Evolutionary conservation across 2,329 filamentous ascomycete species (phyloP).

Genomic region (Penicillium capsulatum): DNA sequence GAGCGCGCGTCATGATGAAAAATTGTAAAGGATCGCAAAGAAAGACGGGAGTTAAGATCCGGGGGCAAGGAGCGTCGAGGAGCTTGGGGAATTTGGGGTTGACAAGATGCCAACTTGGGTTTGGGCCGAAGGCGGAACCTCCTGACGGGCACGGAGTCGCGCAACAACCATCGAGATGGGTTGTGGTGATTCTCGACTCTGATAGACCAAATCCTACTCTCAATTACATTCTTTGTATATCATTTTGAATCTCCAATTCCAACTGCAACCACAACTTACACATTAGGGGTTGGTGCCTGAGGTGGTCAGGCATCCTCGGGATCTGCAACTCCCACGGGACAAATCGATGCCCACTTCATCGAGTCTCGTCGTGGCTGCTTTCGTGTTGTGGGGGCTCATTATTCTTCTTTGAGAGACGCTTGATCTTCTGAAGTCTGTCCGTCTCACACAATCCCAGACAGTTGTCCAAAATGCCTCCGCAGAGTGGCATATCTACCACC

Average conservation of each 20-base stretch:
- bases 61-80: not conserved
- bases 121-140: constrained; percentile 16
- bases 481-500: constrained; percentile 13
- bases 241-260: too few relatives aligned
- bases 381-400: too few relatives aligned
- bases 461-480: constrained; percentile 13
- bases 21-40: constrained; percentile 7
- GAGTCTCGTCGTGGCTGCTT: not conserved
- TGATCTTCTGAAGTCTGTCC: too few relatives aligned
- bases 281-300: not conserved
- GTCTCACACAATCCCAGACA: not conserved
- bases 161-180: too few relatives aligned
- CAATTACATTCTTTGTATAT: too few relatives aligned
- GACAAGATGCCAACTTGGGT: constrained; percentile 15
- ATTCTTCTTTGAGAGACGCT: too few relatives aligned
- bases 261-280: too few relatives aligned
- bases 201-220: too few relatives aligned
- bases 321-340: too few relatives aligned
- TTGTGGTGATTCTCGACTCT: too few relatives aligned
- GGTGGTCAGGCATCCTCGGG: too few relatives aligned
- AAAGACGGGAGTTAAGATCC: constrained; percentile 14
- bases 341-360: not conserved
- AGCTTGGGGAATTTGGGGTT: not conserved
- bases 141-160: constrained; percentile 3
- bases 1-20: constrained; percentile 80